These are phyloP conservation scores for Schizochytrium sp. DNA, from an alignment of 108 stramenopile species.

Conservation along the genomic window DNA sequence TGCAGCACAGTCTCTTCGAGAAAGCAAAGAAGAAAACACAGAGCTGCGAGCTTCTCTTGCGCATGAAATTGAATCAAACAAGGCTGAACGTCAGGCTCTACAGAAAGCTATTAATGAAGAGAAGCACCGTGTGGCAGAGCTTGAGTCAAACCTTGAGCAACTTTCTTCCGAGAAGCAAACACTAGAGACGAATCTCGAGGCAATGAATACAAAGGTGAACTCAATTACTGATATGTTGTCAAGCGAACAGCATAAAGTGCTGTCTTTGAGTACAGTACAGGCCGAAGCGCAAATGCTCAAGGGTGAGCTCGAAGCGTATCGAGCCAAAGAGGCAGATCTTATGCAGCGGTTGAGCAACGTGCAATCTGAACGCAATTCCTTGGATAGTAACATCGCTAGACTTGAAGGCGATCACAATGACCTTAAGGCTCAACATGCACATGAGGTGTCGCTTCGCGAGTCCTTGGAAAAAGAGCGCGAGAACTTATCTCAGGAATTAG, in stretches of 20 bases:
- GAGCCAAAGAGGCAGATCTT: neutral
- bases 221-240: neutral
- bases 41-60: neutral
- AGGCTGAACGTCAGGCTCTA: neutral
- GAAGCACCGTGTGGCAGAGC: neutral
- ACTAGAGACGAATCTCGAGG: neutral
- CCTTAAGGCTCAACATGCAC: neutral
- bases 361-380: neutral
- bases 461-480: neutral
- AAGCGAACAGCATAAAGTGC: conserved; percentile 12
- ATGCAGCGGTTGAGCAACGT: neutral
- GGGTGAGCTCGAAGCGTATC: conserved; percentile 23
- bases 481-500: neutral
- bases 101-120: conserved; percentile 19
- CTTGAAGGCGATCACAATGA: neutral
- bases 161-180: conserved; percentile 9
- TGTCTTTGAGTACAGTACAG: conserved; percentile 39
- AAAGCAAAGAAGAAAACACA: no score
- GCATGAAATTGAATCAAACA: neutral
- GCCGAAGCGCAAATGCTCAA: conserved; percentile 14
- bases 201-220: neutral
- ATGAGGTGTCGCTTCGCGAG: neutral
- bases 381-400: neutral
- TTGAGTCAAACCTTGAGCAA: conserved; percentile 5
- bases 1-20: neutral